phyloP scores from a whole-genome alignment of 345 rosid genomes.

The Barbarea vulgaris region DNA sequence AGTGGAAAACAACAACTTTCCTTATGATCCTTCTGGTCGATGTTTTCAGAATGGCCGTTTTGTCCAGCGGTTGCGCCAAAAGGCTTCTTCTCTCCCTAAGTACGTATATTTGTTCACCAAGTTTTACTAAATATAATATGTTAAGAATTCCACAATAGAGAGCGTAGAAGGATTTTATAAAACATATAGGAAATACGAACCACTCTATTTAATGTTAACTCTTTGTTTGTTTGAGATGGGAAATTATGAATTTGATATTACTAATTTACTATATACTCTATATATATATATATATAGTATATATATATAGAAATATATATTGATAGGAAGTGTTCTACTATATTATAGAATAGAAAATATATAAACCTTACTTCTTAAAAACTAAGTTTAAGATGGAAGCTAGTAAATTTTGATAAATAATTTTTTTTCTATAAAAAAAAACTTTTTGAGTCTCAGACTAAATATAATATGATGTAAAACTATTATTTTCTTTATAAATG shows the following conservation, averaged over 20 bases:
- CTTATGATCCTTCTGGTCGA: conserved; percentile 33
- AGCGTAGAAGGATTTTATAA: background rate
- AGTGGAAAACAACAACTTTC: conserved; percentile 24
- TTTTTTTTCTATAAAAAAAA: too few species aligned
- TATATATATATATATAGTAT: too few species aligned
- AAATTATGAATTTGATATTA: background rate
- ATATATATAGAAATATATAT: too few species aligned
- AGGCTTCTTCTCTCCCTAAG: conserved; percentile 42
- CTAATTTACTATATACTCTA: too few species aligned
- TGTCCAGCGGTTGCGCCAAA: conserved; percentile 39
- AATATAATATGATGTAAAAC: too few species aligned
- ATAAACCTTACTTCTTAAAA: background rate
- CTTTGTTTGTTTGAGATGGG: background rate
- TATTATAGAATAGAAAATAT: too few species aligned
- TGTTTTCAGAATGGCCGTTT: conserved; percentile 41
- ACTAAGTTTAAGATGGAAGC: background rate
- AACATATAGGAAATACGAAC: too few species aligned
- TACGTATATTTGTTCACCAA: background rate
- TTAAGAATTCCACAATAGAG: background rate
- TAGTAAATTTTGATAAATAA: too few species aligned
- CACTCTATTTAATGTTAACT: background rate
- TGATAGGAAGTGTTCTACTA: too few species aligned
- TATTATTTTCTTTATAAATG: too few species aligned
- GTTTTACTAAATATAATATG: background rate
- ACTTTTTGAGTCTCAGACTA: too few species aligned